Base-by-base conservation (phyloP, 768 basidiomycete genomes). In the Amanita molliuscula region DNA sequence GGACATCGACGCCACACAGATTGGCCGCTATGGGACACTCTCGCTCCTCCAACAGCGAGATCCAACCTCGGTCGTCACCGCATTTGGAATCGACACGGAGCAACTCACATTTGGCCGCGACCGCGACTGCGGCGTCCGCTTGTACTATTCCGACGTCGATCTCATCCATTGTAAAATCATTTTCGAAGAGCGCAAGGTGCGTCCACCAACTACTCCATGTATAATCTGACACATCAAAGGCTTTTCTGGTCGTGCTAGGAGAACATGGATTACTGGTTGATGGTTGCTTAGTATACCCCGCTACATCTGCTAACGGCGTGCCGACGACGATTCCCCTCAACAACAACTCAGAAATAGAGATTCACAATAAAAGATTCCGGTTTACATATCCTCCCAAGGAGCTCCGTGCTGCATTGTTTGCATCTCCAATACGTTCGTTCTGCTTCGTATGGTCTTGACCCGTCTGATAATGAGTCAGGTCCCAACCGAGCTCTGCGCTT, bases 311-410 rank as follows among this genome's bases (percentile, higher is more conserved):
- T n/a, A 52, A 51, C 6, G 49, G 58, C 31, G 58, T 61, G 44
- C 73, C 73, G 21, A 74, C 73, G 1, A 84, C 75, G 1, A 70
- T 87, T n/a, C 78, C 84, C 4, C 66, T 88, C 15, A 68, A 70
- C 8, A 85, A 84, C 61, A 73, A 78, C 61, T 79, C 82, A 6
- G 75, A 78, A 31, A 71, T 88, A 37, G 80, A 82, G 54, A 81
- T 88, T 11, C 78, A 78, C 59, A 73, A 71, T 38, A 88, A 87
- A 57, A 71, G 76, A 5, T 88, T 88, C 61, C 66, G 70, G n/a
- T 88, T 87, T 61, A 70, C 71, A 4, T 88, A 88, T 58, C 86
- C 85, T 1, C 84, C 86, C 4, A 86, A 86, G 59, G 79, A 84
- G 40, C 65, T 82, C 26, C 78, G 84, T 20, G 66, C 75, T 13